Percentiles rank a stretch among this genome's conserved stretches.
phyloP scores from a whole-genome alignment of 768 basidiomycete species.

The Xerocomellus intermedius region DNA sequence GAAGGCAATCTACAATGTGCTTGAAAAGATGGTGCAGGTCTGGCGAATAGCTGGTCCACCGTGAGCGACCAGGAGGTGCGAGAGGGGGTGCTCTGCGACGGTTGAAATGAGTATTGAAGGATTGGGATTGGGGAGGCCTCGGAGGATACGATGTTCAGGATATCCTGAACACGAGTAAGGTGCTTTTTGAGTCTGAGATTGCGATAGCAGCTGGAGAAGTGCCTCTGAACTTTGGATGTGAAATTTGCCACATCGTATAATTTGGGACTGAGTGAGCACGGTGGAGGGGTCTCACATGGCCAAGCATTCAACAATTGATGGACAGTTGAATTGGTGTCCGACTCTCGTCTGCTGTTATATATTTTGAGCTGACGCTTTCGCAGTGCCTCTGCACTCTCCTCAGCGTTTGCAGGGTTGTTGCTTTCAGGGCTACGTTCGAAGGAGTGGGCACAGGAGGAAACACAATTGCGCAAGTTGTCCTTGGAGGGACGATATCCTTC shows the following conservation, averaged over 20 bases:
- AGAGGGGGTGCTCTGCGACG: not conserved
- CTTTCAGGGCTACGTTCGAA: constrained; percentile 12
- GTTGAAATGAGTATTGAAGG: constrained; percentile 8
- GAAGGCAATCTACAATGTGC: not conserved
- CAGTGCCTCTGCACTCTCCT: too few relatives aligned
- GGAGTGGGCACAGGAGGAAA: not conserved
- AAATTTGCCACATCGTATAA: constrained; percentile 2
- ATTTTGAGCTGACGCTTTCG: not conserved
- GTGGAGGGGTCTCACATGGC: constrained; percentile 10
- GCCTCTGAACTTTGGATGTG: not conserved
- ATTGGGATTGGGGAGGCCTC: not conserved
- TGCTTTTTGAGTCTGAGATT: constrained; percentile 1
- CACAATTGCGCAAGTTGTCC: not conserved
- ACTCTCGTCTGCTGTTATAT: not conserved
- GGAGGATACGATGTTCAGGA: not conserved
- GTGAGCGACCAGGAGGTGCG: not conserved
- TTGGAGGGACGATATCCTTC: constrained; percentile 6
- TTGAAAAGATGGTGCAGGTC: constrained; percentile 1
- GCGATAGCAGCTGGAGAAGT: constrained; percentile 14
- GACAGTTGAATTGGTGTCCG: constrained; percentile 1
- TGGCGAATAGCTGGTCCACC: not conserved
- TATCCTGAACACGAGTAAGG: not conserved
- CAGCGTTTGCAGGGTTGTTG: constrained; percentile 8
- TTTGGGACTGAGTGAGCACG: not conserved
- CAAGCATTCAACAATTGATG: constrained; percentile 6